Percentiles rank a stretch among this genome's conserved stretches.
Evolutionary conservation across 2,329 filamentous ascomycete species (phyloP).

Genomic region (Arthroderma sp.): DNA sequence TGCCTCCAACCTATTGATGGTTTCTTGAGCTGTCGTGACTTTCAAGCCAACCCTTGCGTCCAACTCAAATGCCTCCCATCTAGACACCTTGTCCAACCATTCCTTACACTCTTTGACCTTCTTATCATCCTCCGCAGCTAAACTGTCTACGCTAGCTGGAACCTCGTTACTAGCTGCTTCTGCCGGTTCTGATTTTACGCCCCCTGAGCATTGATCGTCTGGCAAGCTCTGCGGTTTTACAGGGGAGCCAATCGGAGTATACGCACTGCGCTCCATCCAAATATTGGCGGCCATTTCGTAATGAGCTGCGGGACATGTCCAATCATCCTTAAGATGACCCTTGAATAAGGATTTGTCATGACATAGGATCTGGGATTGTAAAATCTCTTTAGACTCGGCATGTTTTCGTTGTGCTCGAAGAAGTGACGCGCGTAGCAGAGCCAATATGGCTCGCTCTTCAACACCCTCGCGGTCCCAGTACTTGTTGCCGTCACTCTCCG

Average conservation of each 20-base stretch:
- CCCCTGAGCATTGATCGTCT: neutral
- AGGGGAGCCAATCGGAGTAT: slow-evolving; percentile 8
- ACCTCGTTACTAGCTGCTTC: neutral
- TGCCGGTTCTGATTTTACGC: neutral
- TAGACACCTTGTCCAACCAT: slow-evolving; percentile 44
- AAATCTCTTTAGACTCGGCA: slow-evolving; percentile 50
- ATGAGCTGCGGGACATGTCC: slow-evolving; percentile 61
- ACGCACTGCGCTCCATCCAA: slow-evolving; percentile 53
- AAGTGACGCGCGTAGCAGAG: slow-evolving; percentile 54
- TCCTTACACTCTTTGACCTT: slow-evolving; percentile 40
- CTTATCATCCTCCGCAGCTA: slow-evolving; percentile 19
- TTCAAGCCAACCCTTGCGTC: slow-evolving; percentile 44
- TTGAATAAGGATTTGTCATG: slow-evolving; percentile 44
- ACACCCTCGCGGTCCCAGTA: slow-evolving; percentile 39
- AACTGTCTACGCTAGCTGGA: neutral
- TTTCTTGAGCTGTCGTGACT: slow-evolving; percentile 33
- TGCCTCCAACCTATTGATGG: slow-evolving; percentile 31
- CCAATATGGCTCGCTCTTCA: slow-evolving; percentile 52
- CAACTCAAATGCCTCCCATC: slow-evolving; percentile 49
- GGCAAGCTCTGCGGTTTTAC: too few species aligned
- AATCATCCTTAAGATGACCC: slow-evolving; percentile 35
- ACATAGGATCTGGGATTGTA: slow-evolving; percentile 50
- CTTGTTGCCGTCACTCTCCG: slow-evolving; percentile 42
- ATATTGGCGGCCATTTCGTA: slow-evolving; percentile 77
- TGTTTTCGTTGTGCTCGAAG: slow-evolving; percentile 50